phyloP scores from a whole-genome alignment of 768 basidiomycete genomes.

The Hortiboletus campestris region DNA sequence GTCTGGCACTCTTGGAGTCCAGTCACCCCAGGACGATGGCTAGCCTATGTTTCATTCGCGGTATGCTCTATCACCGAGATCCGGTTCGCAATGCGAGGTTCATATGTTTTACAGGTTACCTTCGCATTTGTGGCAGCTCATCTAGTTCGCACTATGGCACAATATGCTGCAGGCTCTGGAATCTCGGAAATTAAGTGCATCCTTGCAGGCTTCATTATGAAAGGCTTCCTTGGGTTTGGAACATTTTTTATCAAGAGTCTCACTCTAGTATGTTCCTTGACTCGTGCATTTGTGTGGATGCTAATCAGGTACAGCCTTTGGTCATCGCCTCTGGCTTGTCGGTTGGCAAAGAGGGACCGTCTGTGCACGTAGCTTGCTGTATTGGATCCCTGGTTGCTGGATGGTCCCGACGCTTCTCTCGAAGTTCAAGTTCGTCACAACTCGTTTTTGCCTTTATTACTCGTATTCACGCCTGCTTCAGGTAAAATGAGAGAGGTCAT shows the following conservation, averaged over 20 bases:
- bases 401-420: conserved; percentile 75
- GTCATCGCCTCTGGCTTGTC: conserved; percentile 96
- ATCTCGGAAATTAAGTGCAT: conserved; percentile 99
- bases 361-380: conserved; percentile 95
- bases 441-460: background rate
- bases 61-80: conserved; percentile 46
- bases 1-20: conserved; percentile 93
- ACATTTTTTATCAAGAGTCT: conserved; percentile 94
- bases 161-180: conserved; percentile 95
- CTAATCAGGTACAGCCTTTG: conserved; percentile 63
- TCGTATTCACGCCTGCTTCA: conserved; percentile 29
- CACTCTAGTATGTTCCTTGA: conserved; percentile 64
- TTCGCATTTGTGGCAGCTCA: conserved; percentile 89
- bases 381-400: conserved; percentile 89
- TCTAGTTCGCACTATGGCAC: conserved; percentile 84
- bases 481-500: conserved; percentile 88
- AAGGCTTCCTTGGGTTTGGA: conserved; percentile 86
- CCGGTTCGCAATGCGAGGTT: background rate
- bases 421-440: conserved; percentile 73
- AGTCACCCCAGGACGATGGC: conserved; percentile 68
- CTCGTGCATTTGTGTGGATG: background rate
- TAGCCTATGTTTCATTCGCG: conserved; percentile 85
- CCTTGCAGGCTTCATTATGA: conserved; percentile 94
- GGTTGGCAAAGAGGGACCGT: conserved; percentile 97
- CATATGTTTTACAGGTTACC: conserved; percentile 46